Conservation (phyloP, 306 rosid species). For the Vachellia pachyceras region DNA sequence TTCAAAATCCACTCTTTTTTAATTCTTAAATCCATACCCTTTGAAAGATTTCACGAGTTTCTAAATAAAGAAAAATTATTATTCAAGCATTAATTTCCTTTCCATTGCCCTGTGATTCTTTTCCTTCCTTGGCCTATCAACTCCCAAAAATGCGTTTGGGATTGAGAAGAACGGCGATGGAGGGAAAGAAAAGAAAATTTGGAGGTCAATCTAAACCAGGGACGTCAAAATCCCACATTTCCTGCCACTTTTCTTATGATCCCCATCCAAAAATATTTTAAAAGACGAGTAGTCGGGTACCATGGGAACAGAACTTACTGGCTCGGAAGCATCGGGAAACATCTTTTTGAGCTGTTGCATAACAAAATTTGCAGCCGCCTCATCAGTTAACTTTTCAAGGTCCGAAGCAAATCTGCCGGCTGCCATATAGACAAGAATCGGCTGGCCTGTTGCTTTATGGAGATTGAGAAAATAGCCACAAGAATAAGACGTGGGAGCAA, state of each 20-base stretch:
- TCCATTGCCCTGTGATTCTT: background rate
- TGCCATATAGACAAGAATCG: conserved; percentile 78
- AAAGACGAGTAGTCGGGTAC: background rate
- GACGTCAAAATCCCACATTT: background rate
- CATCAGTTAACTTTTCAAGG: conserved; percentile 63
- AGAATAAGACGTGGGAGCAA: conserved; percentile 68
- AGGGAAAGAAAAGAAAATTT: background rate
- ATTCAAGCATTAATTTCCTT: background rate
- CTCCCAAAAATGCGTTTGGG: background rate
- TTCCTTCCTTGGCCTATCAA: background rate
- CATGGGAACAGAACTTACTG: conserved; percentile 51
- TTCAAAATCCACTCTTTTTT: no score
- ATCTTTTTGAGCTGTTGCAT: conserved; percentile 74
- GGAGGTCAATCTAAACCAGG: background rate
- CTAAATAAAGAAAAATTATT: background rate
- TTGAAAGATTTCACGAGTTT: background rate
- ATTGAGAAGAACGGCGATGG: background rate
- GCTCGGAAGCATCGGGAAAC: conserved; percentile 71
- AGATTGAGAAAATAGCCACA: conserved; percentile 86
- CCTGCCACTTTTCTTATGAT: background rate
- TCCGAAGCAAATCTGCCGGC: conserved; percentile 82
- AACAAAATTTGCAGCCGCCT: conserved; percentile 52
- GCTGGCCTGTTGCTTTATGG: conserved; percentile 80
- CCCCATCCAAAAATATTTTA: no score
- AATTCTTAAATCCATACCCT: background rate